These are phyloP conservation scores for Agapanthus africanus DNA, from an alignment of 106 monocot species.

Conservation along the genomic window DNA sequence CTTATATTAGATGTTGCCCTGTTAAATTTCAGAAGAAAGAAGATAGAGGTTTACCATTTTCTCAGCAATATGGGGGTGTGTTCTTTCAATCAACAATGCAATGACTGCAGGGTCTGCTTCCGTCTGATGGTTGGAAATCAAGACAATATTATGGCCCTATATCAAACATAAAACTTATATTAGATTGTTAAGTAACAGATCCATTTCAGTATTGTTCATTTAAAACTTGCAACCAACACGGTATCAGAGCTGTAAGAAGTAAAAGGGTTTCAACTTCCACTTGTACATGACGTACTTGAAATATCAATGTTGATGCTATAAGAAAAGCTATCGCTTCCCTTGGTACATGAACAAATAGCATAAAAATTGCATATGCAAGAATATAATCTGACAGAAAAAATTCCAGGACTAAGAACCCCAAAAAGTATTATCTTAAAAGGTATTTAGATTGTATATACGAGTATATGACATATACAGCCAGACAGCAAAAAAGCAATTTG, in stretches of 20 bases:
- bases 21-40: constrained; percentile 6
- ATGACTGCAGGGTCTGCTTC: constrained; percentile 94
- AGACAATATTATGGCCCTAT: constrained; percentile 89
- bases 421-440: background rate
- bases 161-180: constrained; percentile 1
- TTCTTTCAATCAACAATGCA: constrained; percentile 72
- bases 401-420: background rate
- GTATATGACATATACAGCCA: background rate
- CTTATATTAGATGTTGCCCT: constrained; percentile 2
- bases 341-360: too few species aligned
- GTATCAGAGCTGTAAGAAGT: too few species aligned
- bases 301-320: background rate
- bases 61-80: constrained; percentile 57
- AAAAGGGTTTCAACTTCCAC: too few species aligned
- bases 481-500: background rate
- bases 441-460: background rate
- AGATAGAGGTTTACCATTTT: constrained; percentile 36
- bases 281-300: too few species aligned
- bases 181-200: background rate
- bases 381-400: too few species aligned
- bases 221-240: too few species aligned
- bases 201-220: background rate
- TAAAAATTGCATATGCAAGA: too few species aligned
- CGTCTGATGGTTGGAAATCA: constrained; percentile 82
- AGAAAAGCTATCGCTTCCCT: background rate